phyloP scores from a whole-genome alignment of 176 grass and related monocot genomes.

The Avena eriantha region DNA sequence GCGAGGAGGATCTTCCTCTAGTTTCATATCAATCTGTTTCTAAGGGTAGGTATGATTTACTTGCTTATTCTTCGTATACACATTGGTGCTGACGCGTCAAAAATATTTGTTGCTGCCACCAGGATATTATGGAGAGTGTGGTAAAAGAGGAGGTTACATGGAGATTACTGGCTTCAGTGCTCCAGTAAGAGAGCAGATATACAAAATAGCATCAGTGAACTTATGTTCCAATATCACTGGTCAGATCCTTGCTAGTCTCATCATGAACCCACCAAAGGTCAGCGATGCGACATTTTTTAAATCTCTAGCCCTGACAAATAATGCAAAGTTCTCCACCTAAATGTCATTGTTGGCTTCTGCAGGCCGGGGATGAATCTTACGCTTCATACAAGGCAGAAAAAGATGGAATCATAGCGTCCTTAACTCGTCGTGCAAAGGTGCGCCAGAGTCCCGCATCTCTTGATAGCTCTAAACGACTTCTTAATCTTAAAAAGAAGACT shows the following conservation, averaged over 20 bases:
- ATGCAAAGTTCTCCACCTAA: constrained; percentile 19
- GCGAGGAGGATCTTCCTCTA: constrained; percentile 67
- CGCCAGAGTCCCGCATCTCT: background rate
- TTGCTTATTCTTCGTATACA: constrained; percentile 22
- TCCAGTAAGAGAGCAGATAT: constrained; percentile 94
- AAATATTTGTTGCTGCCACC: constrained; percentile 40
- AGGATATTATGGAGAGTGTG: constrained; percentile 99
- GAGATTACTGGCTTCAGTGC: constrained; percentile 88
- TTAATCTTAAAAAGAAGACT: background rate
- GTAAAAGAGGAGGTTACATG: constrained; percentile 98
- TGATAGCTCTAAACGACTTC: background rate
- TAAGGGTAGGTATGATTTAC: constrained; percentile 64
- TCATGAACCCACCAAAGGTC: constrained; percentile 99
- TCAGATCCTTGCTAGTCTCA: constrained; percentile 88
- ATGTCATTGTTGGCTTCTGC: constrained; percentile 40
- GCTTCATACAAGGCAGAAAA: constrained; percentile 80
- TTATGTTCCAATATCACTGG: constrained; percentile 96
- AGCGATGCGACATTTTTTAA: constrained; percentile 9
- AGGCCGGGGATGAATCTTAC: constrained; percentile 89
- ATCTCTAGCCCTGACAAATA: constrained; percentile 16
- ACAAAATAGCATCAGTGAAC: constrained; percentile 96
- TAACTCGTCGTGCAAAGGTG: constrained; percentile 91
- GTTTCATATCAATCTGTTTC: constrained; percentile 96
- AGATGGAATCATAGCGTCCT: constrained; percentile 84
- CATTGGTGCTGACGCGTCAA: background rate